Percentiles rank a stretch among this genome's conserved stretches.
These are phyloP conservation scores for Naganishia vishniacii DNA, from an alignment of 768 basidiomycete genomes.

Conservation along the genomic window DNA sequence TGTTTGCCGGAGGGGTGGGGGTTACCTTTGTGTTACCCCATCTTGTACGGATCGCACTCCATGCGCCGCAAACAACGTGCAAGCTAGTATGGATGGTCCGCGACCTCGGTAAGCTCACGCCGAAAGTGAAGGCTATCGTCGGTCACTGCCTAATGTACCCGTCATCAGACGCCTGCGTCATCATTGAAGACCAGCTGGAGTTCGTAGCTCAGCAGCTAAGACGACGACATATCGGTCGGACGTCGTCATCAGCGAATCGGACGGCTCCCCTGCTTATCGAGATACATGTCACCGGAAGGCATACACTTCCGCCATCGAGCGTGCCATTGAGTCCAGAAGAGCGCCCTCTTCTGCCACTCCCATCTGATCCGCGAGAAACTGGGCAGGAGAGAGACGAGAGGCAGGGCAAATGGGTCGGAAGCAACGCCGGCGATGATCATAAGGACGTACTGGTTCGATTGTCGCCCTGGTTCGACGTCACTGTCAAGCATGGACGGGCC, in stretches of 20 bases:
- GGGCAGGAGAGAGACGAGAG: not conserved
- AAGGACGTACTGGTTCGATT: too few species aligned
- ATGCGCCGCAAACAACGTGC: not conserved
- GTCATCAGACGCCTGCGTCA: not conserved
- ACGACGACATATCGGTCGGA: not conserved
- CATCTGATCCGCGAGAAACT: not conserved
- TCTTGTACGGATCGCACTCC: not conserved
- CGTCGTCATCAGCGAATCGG: not conserved
- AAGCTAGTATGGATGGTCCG: slow-evolving; percentile 19
- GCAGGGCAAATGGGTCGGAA: too few species aligned
- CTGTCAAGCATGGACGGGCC: not conserved
- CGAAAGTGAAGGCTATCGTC: not conserved
- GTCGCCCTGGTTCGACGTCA: not conserved
- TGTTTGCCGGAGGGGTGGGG: slow-evolving; percentile 2
- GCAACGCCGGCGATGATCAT: not conserved
- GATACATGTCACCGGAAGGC: not conserved
- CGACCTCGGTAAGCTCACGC: slow-evolving; percentile 1
- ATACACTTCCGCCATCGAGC: not conserved
- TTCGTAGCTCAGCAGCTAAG: not conserved
- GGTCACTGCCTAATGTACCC: not conserved
- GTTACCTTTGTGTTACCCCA: slow-evolving; percentile 2
- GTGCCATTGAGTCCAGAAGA: not conserved
- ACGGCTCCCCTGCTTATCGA: not conserved
- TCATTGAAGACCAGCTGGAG: slow-evolving; percentile 4
- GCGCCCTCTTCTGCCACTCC: not conserved